Conservation (phyloP, 768 basidiomycete genomes). For the Kwoniella heveanensis region DNA sequence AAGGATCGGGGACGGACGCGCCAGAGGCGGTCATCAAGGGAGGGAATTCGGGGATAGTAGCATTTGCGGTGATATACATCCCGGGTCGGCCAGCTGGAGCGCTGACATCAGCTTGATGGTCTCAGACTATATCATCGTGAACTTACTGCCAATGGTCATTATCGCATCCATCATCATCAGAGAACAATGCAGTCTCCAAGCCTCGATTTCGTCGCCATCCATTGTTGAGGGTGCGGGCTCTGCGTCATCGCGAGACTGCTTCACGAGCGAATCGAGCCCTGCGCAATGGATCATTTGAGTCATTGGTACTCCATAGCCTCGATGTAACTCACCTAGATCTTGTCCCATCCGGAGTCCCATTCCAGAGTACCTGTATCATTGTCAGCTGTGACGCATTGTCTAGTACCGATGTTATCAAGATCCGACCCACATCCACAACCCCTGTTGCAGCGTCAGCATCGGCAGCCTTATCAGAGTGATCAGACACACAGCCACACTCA, state of each 20-base stretch:
- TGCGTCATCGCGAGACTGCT: background rate
- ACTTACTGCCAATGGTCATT: constrained; percentile 34
- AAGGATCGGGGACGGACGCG: constrained; percentile 19
- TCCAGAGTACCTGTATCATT: constrained; percentile 15
- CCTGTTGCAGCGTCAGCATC: constrained; percentile 16
- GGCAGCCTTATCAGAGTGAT: no score
- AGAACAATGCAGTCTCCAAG: constrained; percentile 12
- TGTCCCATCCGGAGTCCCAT: constrained; percentile 31
- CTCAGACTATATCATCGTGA: no score
- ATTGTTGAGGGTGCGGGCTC: background rate
- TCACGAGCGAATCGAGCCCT: constrained; percentile 11
- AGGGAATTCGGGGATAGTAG: constrained; percentile 1
- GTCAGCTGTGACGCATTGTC: background rate
- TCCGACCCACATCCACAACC: constrained; percentile 27
- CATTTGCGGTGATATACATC: constrained; percentile 5
- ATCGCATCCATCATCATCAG: constrained; percentile 27
- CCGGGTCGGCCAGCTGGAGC: constrained; percentile 24
- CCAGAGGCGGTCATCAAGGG: background rate
- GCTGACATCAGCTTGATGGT: background rate
- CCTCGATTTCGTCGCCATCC: constrained; percentile 1
- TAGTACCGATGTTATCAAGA: background rate
- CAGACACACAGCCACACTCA: constrained; percentile 12
- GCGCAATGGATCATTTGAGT: background rate
- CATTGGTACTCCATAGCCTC: background rate
- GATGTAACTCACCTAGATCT: constrained; percentile 26